These are phyloP conservation scores for Dendrobium nobile DNA, from an alignment of 106 monocot genomes.

Conservation along the genomic window DNA sequence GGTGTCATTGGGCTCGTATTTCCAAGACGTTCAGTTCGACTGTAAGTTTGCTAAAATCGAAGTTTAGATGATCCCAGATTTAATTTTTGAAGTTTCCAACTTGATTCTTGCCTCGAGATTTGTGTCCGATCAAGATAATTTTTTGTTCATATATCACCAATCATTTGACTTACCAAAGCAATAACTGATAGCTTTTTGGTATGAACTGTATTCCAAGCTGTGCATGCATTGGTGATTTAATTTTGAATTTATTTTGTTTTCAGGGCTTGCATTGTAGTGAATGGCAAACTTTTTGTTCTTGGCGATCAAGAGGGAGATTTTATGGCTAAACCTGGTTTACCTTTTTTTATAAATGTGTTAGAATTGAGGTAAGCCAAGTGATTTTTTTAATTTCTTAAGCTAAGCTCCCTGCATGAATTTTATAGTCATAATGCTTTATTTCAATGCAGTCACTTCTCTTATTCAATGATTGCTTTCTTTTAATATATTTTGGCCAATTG, in stretches of 20 bases:
- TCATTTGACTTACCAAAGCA: neutral
- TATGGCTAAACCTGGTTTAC: conserved; percentile 90
- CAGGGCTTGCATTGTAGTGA: conserved; percentile 88
- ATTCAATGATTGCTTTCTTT: neutral
- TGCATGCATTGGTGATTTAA: neutral
- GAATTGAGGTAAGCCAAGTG: conserved; percentile 54
- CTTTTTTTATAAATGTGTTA: conserved; percentile 78
- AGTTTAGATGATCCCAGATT: too few species aligned
- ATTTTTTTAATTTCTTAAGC: neutral
- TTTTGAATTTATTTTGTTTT: neutral
- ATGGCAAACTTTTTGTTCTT: conserved; percentile 78
- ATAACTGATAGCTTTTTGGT: neutral
- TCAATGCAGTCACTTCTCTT: neutral
- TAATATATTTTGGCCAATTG: neutral
- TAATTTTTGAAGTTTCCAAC: too few species aligned
- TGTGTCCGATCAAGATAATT: too few species aligned
- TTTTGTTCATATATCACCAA: neutral
- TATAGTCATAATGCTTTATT: neutral
- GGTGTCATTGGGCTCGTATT: too few species aligned
- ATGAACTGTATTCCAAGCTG: neutral
- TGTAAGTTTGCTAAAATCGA: too few species aligned
- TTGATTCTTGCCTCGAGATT: too few species aligned
- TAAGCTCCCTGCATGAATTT: neutral
- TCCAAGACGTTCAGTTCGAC: too few species aligned
- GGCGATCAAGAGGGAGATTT: conserved; percentile 98